These are phyloP conservation scores for Lasiodiplodia citricola DNA, from an alignment of 2,329 filamentous ascomycete genomes.

Conservation along the genomic window DNA sequence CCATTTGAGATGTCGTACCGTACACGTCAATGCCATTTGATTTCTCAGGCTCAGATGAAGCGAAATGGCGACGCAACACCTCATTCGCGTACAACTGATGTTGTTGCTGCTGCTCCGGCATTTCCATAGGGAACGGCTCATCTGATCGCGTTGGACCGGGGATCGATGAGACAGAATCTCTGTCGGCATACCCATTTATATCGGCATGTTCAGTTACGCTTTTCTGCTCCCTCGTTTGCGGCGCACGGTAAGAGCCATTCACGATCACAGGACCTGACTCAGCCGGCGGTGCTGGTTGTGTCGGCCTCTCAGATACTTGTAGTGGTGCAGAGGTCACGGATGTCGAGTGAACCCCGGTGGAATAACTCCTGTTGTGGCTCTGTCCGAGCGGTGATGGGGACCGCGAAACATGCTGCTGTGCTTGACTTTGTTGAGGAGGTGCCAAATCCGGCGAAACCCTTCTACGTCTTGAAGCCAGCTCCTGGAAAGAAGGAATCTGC, in stretches of 20 bases:
- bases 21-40: not conserved
- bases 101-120: conserved; percentile 38
- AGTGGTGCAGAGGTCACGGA: conserved; percentile 28
- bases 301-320: conserved; percentile 27
- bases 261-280: conserved; percentile 46
- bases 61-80: conserved; percentile 29
- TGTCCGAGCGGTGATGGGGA: conserved; percentile 55
- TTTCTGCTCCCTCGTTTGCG: conserved; percentile 18
- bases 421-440: not conserved
- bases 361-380: conserved; percentile 47
- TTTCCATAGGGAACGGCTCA: conserved; percentile 29
- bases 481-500: conserved; percentile 45
- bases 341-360: conserved; percentile 33
- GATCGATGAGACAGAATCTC: conserved; percentile 12
- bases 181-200: conserved; percentile 13
- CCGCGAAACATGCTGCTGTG: conserved; percentile 38
- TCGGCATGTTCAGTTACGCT: not conserved
- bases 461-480: conserved; percentile 48
- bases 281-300: conserved; percentile 34
- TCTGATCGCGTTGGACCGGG: conserved; percentile 11
- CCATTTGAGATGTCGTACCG: not conserved
- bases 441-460: conserved; percentile 48
- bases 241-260: conserved; percentile 42
- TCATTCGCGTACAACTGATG: conserved; percentile 39
- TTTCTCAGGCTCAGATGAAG: conserved; percentile 11